Conservation (phyloP, 176 grass and related monocot species). For the Calamus simplicifolius region DNA sequence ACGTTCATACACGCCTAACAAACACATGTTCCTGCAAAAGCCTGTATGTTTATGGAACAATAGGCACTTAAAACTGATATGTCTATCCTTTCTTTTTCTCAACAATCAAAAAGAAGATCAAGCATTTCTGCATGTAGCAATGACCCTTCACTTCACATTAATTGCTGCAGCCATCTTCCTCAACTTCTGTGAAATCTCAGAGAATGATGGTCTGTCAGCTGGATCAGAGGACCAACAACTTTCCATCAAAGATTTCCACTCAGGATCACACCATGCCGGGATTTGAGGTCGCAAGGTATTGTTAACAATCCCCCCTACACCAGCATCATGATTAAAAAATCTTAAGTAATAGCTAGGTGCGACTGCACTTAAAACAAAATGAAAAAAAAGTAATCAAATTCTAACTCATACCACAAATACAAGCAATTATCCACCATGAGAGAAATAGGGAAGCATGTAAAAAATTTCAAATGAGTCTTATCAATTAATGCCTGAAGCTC, state of each 20-base stretch:
- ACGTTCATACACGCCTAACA: too few species aligned
- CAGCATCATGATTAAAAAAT: not conserved
- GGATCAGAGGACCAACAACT: constrained; percentile 81
- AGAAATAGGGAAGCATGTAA: too few species aligned
- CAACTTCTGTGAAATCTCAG: constrained; percentile 86
- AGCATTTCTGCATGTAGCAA: not conserved
- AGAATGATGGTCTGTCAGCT: constrained; percentile 72
- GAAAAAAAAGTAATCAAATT: too few species aligned
- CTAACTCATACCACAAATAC: too few species aligned
- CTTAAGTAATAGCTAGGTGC: too few species aligned
- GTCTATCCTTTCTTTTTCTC: not conserved
- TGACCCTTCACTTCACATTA: constrained; percentile 59
- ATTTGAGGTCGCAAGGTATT: constrained; percentile 76
- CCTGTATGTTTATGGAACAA: too few species aligned
- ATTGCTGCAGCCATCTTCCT: constrained; percentile 88
- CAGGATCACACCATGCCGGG: constrained; percentile 96
- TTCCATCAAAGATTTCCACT: constrained; percentile 95
- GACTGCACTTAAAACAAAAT: too few species aligned
- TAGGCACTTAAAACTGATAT: too few species aligned
- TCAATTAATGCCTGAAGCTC: too few species aligned
- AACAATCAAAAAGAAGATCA: constrained; percentile 13
- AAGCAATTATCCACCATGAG: too few species aligned
- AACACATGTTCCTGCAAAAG: too few species aligned
- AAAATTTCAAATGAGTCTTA: too few species aligned
- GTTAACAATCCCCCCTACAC: constrained; percentile 75